A percentile compares a stretch with the other conserved stretches of the same genome.
These are phyloP conservation scores for Chlamydomonas asymmetrica DNA, from an alignment of 139 green algal species.

Conservation along the genomic window DNA sequence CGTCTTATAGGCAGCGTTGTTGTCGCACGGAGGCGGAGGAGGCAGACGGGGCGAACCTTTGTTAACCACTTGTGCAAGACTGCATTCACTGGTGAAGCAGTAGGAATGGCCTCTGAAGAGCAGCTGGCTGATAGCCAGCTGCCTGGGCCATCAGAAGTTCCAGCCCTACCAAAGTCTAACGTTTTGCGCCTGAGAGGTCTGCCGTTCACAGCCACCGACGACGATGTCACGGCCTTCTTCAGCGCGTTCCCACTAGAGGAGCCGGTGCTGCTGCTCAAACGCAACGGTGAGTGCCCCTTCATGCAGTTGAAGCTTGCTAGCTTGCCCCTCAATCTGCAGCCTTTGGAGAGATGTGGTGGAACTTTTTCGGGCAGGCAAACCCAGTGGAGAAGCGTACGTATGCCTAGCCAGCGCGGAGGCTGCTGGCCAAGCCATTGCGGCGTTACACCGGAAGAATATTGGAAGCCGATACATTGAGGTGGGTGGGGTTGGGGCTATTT, in stretches of 20 bases:
- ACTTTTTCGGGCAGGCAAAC: slow-evolving; percentile 15
- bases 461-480: slow-evolving; percentile 85
- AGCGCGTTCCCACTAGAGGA: too few species aligned
- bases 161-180: background rate
- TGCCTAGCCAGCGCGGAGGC: slow-evolving; percentile 50
- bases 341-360: too few species aligned
- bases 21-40: too few species aligned
- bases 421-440: slow-evolving; percentile 54
- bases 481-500: background rate
- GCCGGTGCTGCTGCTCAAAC: too few species aligned
- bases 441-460: slow-evolving; percentile 72
- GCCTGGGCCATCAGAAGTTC: background rate
- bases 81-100: too few species aligned
- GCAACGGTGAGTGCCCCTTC: slow-evolving; percentile 9
- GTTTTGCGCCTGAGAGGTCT: slow-evolving; percentile 56
- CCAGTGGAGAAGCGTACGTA: slow-evolving; percentile 37
- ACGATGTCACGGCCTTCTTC: slow-evolving; percentile 64
- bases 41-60: too few species aligned
- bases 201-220: slow-evolving; percentile 47
- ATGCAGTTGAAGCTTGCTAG: background rate
- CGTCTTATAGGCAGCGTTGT: too few species aligned
- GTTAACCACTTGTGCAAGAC: too few species aligned
- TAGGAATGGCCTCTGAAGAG: too few species aligned
- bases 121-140: too few species aligned
- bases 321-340: background rate